Base-by-base conservation (phyloP, 257 asterid species). In the Ophiorrhiza pumila region DNA sequence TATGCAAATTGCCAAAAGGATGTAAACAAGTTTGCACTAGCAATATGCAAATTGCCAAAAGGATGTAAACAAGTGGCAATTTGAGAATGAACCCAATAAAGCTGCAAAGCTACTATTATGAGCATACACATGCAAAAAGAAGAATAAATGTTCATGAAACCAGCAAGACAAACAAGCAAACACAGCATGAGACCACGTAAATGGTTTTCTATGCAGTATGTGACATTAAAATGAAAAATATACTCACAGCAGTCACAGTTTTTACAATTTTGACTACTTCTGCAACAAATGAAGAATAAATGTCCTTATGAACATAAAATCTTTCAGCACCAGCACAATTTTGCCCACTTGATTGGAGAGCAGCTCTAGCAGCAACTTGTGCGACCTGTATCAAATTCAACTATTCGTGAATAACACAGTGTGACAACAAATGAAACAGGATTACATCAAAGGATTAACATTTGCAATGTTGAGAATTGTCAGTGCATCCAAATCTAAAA, bases 301-400 rank as follows among this genome's bases (percentile, higher is more conserved):
- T 49, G 69, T 84, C 93, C 85, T 90, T 92, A 77, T 94, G 99
- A 80, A 91, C 96, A 71, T 94, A 94, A 82, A 94, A 94, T 81
- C 99, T 88, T 85, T 94, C 99, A 75, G 99, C 98, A 58, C 99
- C 97, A 68, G 99, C 99, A 85, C 99, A 94, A 67, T 91, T 91
- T 76, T 94, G 99, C 68, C 99, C 97, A 45, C 99, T 91, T 77
- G 99, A 91, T 78, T 91, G 99, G 76, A 94, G 85, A 78, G 88
- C 91, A 64, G 93, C 99, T 86, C 99, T 90, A 68, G 80, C 99
- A 82, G 99, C 99, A 78, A 94, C 82, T 91, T 94, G 99, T 66
- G 96, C 97, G 74, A 94, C 97, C 99, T 94, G 80, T 55, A 76
- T 73, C 64, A 80, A 74, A 39, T 65, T 45, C n/a, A 58, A 69